phyloP scores from a whole-genome alignment of 768 basidiomycete species.

The Zangia roseola region DNA sequence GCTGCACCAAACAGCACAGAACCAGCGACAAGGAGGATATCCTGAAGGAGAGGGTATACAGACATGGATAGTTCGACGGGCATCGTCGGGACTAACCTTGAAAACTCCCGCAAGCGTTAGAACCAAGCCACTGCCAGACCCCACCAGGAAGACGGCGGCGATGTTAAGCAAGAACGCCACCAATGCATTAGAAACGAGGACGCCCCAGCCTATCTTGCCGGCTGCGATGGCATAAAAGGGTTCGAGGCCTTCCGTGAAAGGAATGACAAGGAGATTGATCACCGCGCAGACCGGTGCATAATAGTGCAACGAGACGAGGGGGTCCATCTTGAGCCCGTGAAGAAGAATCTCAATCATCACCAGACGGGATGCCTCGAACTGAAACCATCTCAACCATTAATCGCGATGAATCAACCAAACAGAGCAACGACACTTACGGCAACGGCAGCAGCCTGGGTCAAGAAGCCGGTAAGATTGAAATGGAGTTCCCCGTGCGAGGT shows the following conservation, averaged over 20 bases:
- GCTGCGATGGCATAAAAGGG: conserved; percentile 72
- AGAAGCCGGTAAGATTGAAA: conserved; percentile 86
- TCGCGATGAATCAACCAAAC: background rate
- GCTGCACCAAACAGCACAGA: conserved; percentile 83
- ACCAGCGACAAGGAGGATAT: conserved; percentile 91
- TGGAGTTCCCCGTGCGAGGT: conserved; percentile 86
- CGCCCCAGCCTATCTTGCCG: conserved; percentile 56
- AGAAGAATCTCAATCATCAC: conserved; percentile 96
- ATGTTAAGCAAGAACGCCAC: conserved; percentile 90
- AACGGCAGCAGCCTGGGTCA: conserved; percentile 85
- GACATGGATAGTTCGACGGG: background rate
- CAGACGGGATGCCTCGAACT: conserved; percentile 92
- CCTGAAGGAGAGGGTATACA: conserved; percentile 43
- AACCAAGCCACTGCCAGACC: conserved; percentile 83
- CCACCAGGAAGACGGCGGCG: conserved; percentile 92
- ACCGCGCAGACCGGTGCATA: conserved; percentile 93
- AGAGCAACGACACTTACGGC: conserved; percentile 40
- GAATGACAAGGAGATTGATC: conserved; percentile 83
- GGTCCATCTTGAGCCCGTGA: conserved; percentile 97
- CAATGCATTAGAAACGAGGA: conserved; percentile 80
- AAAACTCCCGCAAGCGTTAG: conserved; percentile 93
- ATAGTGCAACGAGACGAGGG: conserved; percentile 92
- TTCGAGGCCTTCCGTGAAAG: conserved; percentile 88
- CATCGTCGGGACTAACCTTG: conserved; percentile 51
- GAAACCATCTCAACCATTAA: conserved; percentile 6